Evolutionary conservation across 768 basidiomycete species (phyloP), one percentile per base, ranked within the genome.

Genomic region (Rhodotorula diobovata): DNA sequence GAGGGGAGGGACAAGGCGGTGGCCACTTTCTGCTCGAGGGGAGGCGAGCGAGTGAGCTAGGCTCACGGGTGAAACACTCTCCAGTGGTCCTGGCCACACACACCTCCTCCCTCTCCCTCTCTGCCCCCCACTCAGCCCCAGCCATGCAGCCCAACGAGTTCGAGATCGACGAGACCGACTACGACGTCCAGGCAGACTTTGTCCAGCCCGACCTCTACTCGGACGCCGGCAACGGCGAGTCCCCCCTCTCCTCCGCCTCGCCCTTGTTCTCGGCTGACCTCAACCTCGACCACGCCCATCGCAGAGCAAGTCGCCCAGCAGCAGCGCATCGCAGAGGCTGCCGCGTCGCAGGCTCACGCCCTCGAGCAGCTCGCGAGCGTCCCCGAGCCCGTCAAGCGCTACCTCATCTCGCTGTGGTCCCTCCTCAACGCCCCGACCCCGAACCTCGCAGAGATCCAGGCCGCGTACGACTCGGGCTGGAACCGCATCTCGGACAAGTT

Each of bases 401-500:
- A 97, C 83, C 89, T 98, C 78, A 87, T 95, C 12, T 90, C 91
- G 77, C 96, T 98, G 81, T 90, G 95, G 79, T 45, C 68, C 87
- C 95, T 75, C 61, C 67, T 75, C 84, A 90, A 93, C 32, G 90
- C 97, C 46, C 83, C 90, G 61, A 87, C 92, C 55, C 93, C 94
- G 80, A 95, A 97, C 81, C 85, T 96, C 5, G 83, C 87, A 10
- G 90, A 93, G 77, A 95, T 99, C 75, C 91, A 90, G 10, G 84
- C 89, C 32, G 91, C 93, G 62, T 99, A 99, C 79, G 94, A 97
- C 82, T 23, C 46, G 61, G 93, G 93, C 11, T 99, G 94, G 94
- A 95, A 93, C 81, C 88, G 90, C 72, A 87, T 94, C 79, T 96
- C 95, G 0, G 91, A 96, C 83, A 93, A 94, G 83, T 93, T 89